Conservation (phyloP, 352 stramenopile species). For the Phytophthora brassicae region DNA sequence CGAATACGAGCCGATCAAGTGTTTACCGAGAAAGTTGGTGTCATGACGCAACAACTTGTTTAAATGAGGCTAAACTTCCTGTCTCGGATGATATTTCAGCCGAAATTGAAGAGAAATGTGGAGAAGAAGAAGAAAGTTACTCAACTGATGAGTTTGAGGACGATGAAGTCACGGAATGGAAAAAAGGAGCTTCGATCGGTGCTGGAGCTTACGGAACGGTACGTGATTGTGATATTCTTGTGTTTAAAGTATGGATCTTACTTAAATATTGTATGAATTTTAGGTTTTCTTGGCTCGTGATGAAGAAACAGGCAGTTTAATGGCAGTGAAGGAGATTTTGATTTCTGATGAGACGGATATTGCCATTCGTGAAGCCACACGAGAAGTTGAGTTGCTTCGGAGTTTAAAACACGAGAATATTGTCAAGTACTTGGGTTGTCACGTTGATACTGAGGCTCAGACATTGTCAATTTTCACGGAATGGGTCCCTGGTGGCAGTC, state of each 20-base stretch:
- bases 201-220: slow-evolving; percentile 71
- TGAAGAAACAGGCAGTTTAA: slow-evolving; percentile 84
- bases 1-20: slow-evolving; percentile 5
- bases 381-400: slow-evolving; percentile 89
- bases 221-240: slow-evolving; percentile 23
- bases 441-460: slow-evolving; percentile 63
- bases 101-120: slow-evolving; percentile 9
- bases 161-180: slow-evolving; percentile 60
- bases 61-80: slow-evolving; percentile 5
- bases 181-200: slow-evolving; percentile 54
- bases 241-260: slow-evolving; percentile 9
- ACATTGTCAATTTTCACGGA: slow-evolving; percentile 91
- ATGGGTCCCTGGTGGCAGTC: slow-evolving; percentile 85
- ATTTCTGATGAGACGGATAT: slow-evolving; percentile 43
- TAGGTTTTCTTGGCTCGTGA: slow-evolving; percentile 92
- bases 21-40: slow-evolving; percentile 11
- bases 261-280: background rate
- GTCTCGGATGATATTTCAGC: background rate
- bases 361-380: slow-evolving; percentile 42
- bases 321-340: slow-evolving; percentile 75
- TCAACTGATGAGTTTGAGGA: slow-evolving; percentile 51
- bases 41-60: slow-evolving; percentile 8
- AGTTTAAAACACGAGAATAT: slow-evolving; percentile 91
- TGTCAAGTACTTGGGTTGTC: slow-evolving; percentile 90
- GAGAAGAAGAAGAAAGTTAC: slow-evolving; percentile 31